Percentiles rank a stretch among this genome's conserved stretches.
These are phyloP conservation scores for Suhomyces taliae DNA, from an alignment of 1,139 yeast genomes.

Conservation along the genomic window DNA sequence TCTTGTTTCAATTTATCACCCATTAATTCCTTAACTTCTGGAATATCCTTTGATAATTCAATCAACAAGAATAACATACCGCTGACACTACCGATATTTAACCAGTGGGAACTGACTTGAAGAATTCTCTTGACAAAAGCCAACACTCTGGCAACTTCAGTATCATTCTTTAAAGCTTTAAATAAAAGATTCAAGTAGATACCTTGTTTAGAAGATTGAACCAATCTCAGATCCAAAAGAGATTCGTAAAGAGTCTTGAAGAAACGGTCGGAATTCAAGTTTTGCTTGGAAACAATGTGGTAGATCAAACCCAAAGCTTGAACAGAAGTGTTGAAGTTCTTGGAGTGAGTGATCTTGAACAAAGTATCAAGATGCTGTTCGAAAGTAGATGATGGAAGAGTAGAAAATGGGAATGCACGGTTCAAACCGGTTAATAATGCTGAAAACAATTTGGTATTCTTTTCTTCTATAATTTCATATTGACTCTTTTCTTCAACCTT, in stretches of 20 bases:
- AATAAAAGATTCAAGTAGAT: constrained; percentile 82
- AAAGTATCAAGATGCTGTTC: constrained; percentile 79
- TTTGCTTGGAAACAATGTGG: constrained; percentile 66
- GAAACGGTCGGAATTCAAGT: constrained; percentile 67
- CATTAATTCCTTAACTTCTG: constrained; percentile 43
- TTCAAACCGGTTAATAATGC: constrained; percentile 94
- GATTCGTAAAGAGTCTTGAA: constrained; percentile 90
- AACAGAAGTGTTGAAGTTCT: constrained; percentile 90
- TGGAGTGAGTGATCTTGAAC: constrained; percentile 88
- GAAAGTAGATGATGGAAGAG: constrained; percentile 70
- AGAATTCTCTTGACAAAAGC: constrained; percentile 91
- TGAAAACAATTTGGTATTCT: constrained; percentile 79
- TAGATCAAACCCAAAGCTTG: constrained; percentile 87
- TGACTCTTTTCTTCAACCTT: constrained; percentile 65
- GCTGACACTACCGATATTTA: constrained; percentile 84
- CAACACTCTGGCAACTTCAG: constrained; percentile 62
- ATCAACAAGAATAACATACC: constrained; percentile 81
- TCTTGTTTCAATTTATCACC: constrained; percentile 22
- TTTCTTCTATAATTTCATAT: constrained; percentile 76
- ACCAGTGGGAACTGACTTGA: constrained; percentile 84
- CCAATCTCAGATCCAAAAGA: constrained; percentile 78
- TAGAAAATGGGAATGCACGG: constrained; percentile 93
- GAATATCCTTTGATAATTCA: constrained; percentile 52
- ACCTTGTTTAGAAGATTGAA: constrained; percentile 83
- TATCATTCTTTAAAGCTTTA: constrained; percentile 78